Percentiles rank a stretch among this genome's conserved stretches.
Conservation (phyloP, 169 alveolate genomes). For the Cryptosporidium xiaoi region DNA sequence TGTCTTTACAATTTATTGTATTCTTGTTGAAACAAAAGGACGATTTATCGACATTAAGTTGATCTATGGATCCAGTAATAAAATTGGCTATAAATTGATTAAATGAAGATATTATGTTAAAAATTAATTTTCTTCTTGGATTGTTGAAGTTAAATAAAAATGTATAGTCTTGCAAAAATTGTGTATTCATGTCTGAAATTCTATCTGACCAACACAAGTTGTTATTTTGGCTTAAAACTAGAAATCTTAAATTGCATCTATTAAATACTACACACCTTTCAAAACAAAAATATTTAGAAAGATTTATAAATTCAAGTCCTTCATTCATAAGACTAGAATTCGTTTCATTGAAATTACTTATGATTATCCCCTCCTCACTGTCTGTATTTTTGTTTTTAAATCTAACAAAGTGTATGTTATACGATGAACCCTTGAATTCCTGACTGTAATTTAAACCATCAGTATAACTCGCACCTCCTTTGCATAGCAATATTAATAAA, state of each 20-base stretch:
- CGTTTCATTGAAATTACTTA: constrained; percentile 1
- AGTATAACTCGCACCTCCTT: not conserved
- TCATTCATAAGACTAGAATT: constrained; percentile 1
- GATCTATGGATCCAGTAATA: constrained; percentile 13
- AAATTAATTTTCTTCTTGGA: constrained; percentile 50
- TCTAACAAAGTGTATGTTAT: constrained; percentile 24
- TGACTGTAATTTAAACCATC: not conserved
- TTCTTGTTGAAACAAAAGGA: too few relatives aligned
- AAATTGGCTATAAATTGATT: constrained; percentile 47
- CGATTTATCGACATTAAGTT: constrained; percentile 29
- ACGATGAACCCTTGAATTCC: not conserved
- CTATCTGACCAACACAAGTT: constrained; percentile 73
- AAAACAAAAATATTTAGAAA: constrained; percentile 43
- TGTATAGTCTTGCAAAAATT: constrained; percentile 37
- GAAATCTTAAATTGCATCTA: constrained; percentile 46
- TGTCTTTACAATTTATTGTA: too few relatives aligned
- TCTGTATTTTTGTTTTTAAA: not conserved
- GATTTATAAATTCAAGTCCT: constrained; percentile 24
- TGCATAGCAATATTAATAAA: not conserved
- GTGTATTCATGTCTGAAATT: constrained; percentile 42
- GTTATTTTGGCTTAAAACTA: constrained; percentile 2
- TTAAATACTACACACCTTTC: constrained; percentile 29
- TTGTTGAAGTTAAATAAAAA: constrained; percentile 48
- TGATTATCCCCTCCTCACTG: constrained; percentile 35
- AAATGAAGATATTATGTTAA: constrained; percentile 47